Percentiles rank a stretch among this genome's conserved stretches.
These are phyloP conservation scores for Crucibulum parvulum DNA, from an alignment of 1,284 basidiomycete species.

Conservation along the genomic window DNA sequence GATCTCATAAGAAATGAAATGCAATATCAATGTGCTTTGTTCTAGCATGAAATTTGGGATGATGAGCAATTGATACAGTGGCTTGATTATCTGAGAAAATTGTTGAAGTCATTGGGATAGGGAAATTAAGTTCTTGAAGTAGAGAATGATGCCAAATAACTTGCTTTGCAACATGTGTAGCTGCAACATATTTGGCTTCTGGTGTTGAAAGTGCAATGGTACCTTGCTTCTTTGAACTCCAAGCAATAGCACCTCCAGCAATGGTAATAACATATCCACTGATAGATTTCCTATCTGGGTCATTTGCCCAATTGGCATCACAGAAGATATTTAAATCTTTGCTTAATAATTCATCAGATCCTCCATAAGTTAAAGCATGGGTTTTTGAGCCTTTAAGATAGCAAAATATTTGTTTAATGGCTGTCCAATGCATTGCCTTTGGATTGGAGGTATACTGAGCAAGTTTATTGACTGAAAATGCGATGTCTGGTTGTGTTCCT, in stretches of 20 bases:
- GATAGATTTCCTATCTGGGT: slow-evolving; percentile 29
- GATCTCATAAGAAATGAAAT: slow-evolving; percentile 42
- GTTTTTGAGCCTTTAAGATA: too few species aligned
- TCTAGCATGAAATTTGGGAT: slow-evolving; percentile 35
- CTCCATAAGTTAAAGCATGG: too few species aligned
- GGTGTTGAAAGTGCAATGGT: slow-evolving; percentile 34
- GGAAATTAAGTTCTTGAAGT: slow-evolving; percentile 23
- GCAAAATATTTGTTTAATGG: slow-evolving; percentile 26
- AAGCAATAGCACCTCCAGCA: slow-evolving; percentile 37
- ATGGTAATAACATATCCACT: slow-evolving; percentile 35
- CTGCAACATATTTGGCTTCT: slow-evolving; percentile 39
- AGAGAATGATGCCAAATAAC: slow-evolving; percentile 38
- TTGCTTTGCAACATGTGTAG: slow-evolving; percentile 33
- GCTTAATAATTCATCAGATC: neutral
- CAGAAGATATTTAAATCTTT: slow-evolving; percentile 20
- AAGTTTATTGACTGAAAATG: slow-evolving; percentile 16
- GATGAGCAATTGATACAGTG: slow-evolving; percentile 36
- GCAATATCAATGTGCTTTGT: slow-evolving; percentile 49
- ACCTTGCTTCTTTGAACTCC: slow-evolving; percentile 41
- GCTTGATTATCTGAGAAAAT: slow-evolving; percentile 41
- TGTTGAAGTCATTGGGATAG: slow-evolving; percentile 15
- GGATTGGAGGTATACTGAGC: slow-evolving; percentile 32
- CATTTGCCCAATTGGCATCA: slow-evolving; percentile 34
- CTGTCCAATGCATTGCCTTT: slow-evolving; percentile 27
- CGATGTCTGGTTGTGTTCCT: too few species aligned